Evolutionary conservation across 164 flowering plant species (phyloP), one percentile per base, ranked within the genome.

Genomic region (Annona squamosa): DNA sequence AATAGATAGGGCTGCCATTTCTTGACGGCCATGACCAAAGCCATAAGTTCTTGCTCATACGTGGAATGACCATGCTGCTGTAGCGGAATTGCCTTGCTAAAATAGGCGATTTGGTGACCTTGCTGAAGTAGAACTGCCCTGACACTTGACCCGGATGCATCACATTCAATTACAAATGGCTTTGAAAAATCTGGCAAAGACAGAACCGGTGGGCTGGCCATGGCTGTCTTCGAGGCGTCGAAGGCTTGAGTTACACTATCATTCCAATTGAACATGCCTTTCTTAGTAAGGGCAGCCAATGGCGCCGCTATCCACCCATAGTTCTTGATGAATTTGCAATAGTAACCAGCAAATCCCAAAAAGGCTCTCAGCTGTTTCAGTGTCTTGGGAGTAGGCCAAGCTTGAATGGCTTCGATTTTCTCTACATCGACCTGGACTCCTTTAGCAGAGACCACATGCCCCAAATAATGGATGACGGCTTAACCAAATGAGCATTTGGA

Each of bases 401-500:
- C 26, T 0, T 9, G 3, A 64, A 75, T 69, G 4, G 57, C 56
- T 62, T 5, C 1, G 19, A 78, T 65, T 48, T 72, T 68, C 3
- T 12, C 0, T 1, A 16, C 37, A 68, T 71, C 71, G 1, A 64
- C 17, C 3, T 48, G 1, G 0, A 75, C 78, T 1, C 78, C 75
- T 1, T 72, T 1, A 0, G 17, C 1, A 3, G 69, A 2, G 56
- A 16, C 56, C 4, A 73, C 41, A 43, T 79, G 81, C 3, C 81
- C 79, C 10, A 79, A 16, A 42, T 79, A 79, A 4, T 69, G 68
- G 0, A 74, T 0, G 26, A 26, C 6, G 1, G 12, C 1, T 0
- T 19, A 46, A 10, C 67, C 77, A 61, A 77, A 77, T 4, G 67
- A 43, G 46, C 77, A 74, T 18, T 77, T 77, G 16, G 10, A 4